Percentiles rank a stretch among this genome's conserved stretches.
phyloP scores from a whole-genome alignment of 208 protist species.

The Sergeia podlipaevii region DNA sequence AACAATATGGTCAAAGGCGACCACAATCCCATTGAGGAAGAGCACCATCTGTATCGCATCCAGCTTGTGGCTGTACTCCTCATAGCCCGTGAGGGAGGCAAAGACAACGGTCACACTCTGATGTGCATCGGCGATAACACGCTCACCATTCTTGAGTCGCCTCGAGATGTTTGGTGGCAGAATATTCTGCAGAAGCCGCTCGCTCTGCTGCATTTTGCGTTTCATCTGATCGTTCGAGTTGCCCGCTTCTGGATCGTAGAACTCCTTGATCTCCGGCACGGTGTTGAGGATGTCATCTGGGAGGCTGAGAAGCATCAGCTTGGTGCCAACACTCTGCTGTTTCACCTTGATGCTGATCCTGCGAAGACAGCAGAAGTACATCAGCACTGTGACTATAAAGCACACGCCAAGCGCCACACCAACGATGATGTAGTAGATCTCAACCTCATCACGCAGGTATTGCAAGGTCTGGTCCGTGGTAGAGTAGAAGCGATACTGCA shows the following conservation, averaged over 20 bases:
- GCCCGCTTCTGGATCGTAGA: constrained; percentile 20
- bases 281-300: constrained; percentile 22
- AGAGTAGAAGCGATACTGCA: constrained; percentile 1
- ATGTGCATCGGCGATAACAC: constrained; percentile 40
- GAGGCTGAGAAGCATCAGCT: constrained; percentile 21
- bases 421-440: background rate
- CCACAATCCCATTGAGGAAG: constrained; percentile 41
- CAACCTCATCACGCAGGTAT: background rate
- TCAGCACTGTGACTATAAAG: background rate
- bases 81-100: constrained; percentile 33
- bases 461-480: background rate
- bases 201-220: constrained; percentile 33
- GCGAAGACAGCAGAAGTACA: constrained; percentile 4
- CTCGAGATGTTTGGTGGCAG: constrained; percentile 34
- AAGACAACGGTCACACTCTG: constrained; percentile 38
- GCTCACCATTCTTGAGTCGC: constrained; percentile 39
- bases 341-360: constrained; percentile 4
- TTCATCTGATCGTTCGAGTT: constrained; percentile 31
- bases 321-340: constrained; percentile 16
- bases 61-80: constrained; percentile 19
- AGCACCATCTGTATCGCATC: constrained; percentile 22
- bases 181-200: constrained; percentile 45
- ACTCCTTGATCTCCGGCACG: constrained; percentile 31
- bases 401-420: background rate
- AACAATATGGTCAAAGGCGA: constrained; percentile 38